Evolutionary conservation across 176 grass and related monocot genomes (phyloP).

Genomic region (Thinopyrum elongatum): DNA sequence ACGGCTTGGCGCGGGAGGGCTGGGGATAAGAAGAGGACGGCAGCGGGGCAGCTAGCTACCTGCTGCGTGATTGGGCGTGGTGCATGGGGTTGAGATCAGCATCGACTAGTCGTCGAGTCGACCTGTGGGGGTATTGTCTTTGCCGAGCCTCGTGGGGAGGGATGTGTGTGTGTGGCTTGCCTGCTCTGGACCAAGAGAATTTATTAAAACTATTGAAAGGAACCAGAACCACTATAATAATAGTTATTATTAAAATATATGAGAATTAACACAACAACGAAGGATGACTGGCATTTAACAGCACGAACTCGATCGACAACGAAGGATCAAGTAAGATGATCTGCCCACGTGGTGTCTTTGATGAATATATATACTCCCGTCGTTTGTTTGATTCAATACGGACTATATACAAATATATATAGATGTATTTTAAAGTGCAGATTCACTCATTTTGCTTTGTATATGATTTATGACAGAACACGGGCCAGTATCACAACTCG

Average conservation of each 20-base stretch:
- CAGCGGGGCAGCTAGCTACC: not conserved
- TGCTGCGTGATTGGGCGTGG: not conserved
- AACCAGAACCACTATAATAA: no score
- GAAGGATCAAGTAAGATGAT: not conserved
- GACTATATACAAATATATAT: no score
- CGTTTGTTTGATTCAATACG: no score
- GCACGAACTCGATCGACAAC: not conserved
- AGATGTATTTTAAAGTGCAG: no score
- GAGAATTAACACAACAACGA: not conserved
- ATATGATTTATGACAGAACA: no score
- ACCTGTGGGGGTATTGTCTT: no score
- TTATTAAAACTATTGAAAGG: no score
- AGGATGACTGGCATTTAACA: not conserved
- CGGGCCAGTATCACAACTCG: no score
- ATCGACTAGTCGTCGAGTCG: not conserved
- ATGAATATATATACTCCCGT: no score
- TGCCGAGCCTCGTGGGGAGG: no score
- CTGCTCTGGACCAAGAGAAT: not conserved
- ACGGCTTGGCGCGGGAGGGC: not conserved
- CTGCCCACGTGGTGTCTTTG: no score
- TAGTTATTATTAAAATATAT: not conserved
- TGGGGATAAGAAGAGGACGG: constrained; percentile 7
- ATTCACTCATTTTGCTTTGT: no score
- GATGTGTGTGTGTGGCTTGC: not conserved
- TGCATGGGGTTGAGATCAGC: not conserved